These are phyloP conservation scores for Exophiala sp. DNA, from an alignment of 2,329 filamentous ascomycete species.

Conservation along the genomic window DNA sequence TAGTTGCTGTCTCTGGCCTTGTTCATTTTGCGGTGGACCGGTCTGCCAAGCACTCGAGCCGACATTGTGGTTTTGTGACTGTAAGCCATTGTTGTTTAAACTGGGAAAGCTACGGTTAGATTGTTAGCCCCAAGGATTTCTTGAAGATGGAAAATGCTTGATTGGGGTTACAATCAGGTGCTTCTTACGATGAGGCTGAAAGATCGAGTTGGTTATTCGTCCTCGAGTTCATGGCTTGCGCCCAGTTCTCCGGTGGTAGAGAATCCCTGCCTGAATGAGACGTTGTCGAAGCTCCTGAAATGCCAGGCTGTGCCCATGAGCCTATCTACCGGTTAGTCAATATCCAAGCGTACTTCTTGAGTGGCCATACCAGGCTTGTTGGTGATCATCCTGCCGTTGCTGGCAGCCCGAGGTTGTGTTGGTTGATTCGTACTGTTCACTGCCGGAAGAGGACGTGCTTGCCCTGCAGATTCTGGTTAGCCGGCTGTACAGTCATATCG, in stretches of 20 bases:
- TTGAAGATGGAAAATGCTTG: neutral
- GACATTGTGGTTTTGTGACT: conserved; percentile 21
- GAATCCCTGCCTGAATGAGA: conserved; percentile 21
- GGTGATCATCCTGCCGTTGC: conserved; percentile 19
- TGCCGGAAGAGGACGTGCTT: conserved; percentile 22
- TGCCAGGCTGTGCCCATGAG: conserved; percentile 24
- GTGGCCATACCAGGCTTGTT: conserved; percentile 24
- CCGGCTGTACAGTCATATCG: too few relatives aligned
- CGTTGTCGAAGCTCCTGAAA: conserved; percentile 9
- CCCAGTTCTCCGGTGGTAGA: conserved; percentile 25
- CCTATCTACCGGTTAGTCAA: conserved; percentile 9
- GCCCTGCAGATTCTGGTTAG: conserved; percentile 18
- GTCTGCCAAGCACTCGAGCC: conserved; percentile 28
- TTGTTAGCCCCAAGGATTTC: neutral
- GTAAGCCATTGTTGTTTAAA: conserved; percentile 24
- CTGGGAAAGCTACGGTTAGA: conserved; percentile 23
- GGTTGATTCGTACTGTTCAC: conserved; percentile 24
- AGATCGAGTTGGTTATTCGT: conserved; percentile 25
- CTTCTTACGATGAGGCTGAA: conserved; percentile 25
- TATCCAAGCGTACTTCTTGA: neutral
- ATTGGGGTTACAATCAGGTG: neutral
- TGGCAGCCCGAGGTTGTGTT: conserved; percentile 22
- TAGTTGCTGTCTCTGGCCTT: conserved; percentile 21
- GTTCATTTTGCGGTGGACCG: conserved; percentile 26
- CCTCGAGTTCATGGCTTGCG: conserved; percentile 27